A percentile compares a stretch with the other conserved stretches of the same genome.
phyloP scores from a whole-genome alignment of 2,329 filamentous ascomycete species.

The Colletotrichum somersetense region DNA sequence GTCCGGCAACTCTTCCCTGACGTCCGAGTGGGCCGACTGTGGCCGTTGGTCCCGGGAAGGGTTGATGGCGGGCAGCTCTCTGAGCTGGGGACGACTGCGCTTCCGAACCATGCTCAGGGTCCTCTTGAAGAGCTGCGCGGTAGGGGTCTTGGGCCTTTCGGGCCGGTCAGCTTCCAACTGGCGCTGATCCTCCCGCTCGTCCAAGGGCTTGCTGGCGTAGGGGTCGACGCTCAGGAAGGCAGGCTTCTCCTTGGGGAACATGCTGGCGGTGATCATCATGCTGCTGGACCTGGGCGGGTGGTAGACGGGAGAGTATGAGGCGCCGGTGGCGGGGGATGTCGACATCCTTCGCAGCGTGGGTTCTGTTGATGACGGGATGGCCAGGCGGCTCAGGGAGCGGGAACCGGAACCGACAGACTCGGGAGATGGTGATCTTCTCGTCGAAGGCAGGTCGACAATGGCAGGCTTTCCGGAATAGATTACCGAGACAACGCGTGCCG shows the following conservation, averaged over 20 bases:
- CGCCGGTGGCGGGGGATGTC: constrained; percentile 51
- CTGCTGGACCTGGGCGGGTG: constrained; percentile 60
- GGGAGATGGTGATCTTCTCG: constrained; percentile 59
- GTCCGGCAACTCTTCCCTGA: constrained; percentile 46
- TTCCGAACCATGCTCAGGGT: constrained; percentile 68
- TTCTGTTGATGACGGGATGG: constrained; percentile 47
- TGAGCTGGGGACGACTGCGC: constrained; percentile 65
- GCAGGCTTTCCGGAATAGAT: constrained; percentile 71
- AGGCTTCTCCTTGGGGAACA: constrained; percentile 54
- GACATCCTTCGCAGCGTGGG: constrained; percentile 50
- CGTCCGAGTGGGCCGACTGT: constrained; percentile 54
- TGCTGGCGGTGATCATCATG: constrained; percentile 50
- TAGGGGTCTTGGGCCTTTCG: constrained; percentile 59
- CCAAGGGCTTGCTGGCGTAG: constrained; percentile 57
- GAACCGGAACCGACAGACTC: constrained; percentile 52
- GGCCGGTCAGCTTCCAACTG: constrained; percentile 49
- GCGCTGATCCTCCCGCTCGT: constrained; percentile 43
- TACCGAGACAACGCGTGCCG: constrained; percentile 70
- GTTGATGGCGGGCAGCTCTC: constrained; percentile 49
- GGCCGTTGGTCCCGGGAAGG: constrained; percentile 50
- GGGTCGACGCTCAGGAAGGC: constrained; percentile 68
- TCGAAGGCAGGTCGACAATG: constrained; percentile 62
- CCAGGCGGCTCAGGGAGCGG: constrained; percentile 44
- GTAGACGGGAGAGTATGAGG: constrained; percentile 48
- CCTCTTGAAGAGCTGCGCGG: constrained; percentile 62